Base-by-base conservation (phyloP, 495 filamentous ascomycete species). In the Niebla homalea region DNA sequence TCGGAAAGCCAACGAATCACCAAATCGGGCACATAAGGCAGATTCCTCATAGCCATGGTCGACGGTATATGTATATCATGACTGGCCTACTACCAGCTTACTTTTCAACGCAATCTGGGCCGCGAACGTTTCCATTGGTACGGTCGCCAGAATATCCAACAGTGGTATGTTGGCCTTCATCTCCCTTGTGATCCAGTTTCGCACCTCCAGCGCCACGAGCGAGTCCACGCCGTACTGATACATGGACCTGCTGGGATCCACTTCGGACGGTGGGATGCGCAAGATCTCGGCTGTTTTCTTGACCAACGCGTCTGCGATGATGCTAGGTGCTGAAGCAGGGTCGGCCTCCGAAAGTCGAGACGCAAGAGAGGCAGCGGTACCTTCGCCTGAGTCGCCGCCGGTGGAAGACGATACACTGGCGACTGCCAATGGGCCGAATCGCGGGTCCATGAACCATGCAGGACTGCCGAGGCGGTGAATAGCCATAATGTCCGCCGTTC, bases 171-270 rank as follows among this genome's bases (percentile, higher is more conserved):
- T 58, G n/a, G 62, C 56, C 32, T 60, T 52, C 12, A 67, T 50
- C 39, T 60, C 58, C 49, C 60, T 60, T 11, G 37, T 51, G 7
- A 66, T 57, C 67, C 67, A 70, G 46, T 67, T 68, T 20, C 64
- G 60, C 10, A 70, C 49, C 3, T 64, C 64, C 10, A 67, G 62
- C 2, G 66, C 64, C 41, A 62, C 63, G 12, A 70, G 57, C 1
- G 67, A 69, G 46, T 70, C 67, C n/a, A 70, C 59, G 21, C 64
- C 64, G 46, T 62, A 65, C 14, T 52, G 23, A 16, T 59, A 52
- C 35, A 62, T 45, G 3, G 62, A 52, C 43, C 56, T 57, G 26
- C 55, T 26, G 10, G 51, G 14, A 35, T 67, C 64, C 7, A 65
- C 40, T 29, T 74, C 66, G 2, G 64, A 63, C 15, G 59, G 53